Evolutionary conservation across 345 rosid genomes (phyloP), one percentile per base, ranked within the genome.

Genomic region (Linum lewisii): DNA sequence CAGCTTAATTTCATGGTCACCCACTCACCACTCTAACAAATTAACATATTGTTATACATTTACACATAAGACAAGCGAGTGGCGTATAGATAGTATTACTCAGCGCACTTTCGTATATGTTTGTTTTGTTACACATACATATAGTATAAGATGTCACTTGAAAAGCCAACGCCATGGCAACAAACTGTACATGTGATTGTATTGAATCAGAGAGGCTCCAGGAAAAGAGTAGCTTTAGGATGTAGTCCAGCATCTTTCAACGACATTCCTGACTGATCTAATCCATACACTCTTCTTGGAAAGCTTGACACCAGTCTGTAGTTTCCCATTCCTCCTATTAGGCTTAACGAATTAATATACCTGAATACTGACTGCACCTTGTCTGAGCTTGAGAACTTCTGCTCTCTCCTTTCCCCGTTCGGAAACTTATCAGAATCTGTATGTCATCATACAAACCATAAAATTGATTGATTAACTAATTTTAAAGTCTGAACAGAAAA

Each of bases 361-460:
- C 61, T 62, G 69, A 69, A 79, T 45, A 81, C 38, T 59, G 83
- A 60, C 6, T 60, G 73, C 47, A 84, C 65, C 70, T 76, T 77
- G 13, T 79, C 84, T 25, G 79, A 42, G 61, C 70, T 51, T 24
- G 51, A 69, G 55, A 81, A 79, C 51, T 79, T 84, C 37, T 76
- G 78, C 59, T 81, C 86, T 61, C 79, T 77, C 72, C 77, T 81
- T 65, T 78, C 83, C 1, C 86, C 90, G 29, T 61, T 74, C 5
- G 84, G 90, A 67, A 84, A 84, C 62, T 84, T 70, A 84, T 70
- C 72, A 79, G 11, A 66, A 84, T 72, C 90, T 84, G 82, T 26
- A 66, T 57, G 42, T 4, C 4, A 22, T 24, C 4, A 23, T 67
- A 19, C 34, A 29, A 29, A 29, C 34, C n/a, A n/a, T n/a, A n/a